phyloP scores from a whole-genome alignment of 2,329 filamentous ascomycete species.

The Aspergillus aculeatus region DNA sequence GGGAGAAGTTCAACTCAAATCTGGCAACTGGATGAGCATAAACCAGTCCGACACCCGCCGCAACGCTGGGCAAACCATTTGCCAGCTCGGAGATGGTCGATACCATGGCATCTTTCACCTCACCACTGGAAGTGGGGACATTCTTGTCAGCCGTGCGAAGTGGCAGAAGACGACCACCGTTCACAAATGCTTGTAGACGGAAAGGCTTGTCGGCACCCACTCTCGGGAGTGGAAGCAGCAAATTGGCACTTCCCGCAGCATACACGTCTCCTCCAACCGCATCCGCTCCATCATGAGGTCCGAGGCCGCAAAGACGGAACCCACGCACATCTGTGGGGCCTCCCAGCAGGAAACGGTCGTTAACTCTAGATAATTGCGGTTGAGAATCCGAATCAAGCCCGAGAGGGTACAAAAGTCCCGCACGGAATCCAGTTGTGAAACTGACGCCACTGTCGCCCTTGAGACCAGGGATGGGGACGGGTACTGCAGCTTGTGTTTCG shows the following conservation, averaged over 20 bases:
- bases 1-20: conserved; percentile 92
- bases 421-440: conserved; percentile 75
- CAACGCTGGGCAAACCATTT: conserved; percentile 76
- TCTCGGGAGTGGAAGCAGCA: conserved; percentile 80
- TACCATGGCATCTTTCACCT: conserved; percentile 46
- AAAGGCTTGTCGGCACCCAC: conserved; percentile 80
- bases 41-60: conserved; percentile 84
- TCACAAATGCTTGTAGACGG: conserved; percentile 85
- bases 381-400: conserved; percentile 57
- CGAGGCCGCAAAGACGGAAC: conserved; percentile 85
- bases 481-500: conserved; percentile 73
- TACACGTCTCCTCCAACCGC: conserved; percentile 89
- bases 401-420: conserved; percentile 81
- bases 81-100: conserved; percentile 68
- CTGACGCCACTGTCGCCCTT: conserved; percentile 72
- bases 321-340: conserved; percentile 93
- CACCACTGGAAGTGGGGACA: conserved; percentile 49
- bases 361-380: conserved; percentile 72
- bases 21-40: conserved; percentile 92
- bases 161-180: conserved; percentile 80
- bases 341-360: conserved; percentile 92
- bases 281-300: conserved; percentile 81
- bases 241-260: conserved; percentile 80
- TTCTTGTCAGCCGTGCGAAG: conserved; percentile 58
- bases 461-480: conserved; percentile 69